Conservation (phyloP, 495 filamentous ascomycete genomes). For the Xylaria cubensis region DNA sequence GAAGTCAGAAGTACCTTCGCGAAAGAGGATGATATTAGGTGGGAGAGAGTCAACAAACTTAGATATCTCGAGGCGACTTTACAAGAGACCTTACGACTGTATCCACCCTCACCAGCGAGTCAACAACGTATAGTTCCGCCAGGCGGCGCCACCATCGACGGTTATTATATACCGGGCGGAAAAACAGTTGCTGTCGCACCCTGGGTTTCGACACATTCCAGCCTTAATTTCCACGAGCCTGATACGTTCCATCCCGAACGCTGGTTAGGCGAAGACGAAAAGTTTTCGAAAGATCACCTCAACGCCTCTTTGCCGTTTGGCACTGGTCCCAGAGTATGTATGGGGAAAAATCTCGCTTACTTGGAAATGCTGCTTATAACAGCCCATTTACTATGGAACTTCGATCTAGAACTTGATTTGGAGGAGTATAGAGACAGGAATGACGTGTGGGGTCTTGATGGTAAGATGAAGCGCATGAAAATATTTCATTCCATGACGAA, state of each 20-base stretch:
- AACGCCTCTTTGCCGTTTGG: slow-evolving; percentile 61
- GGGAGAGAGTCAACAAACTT: slow-evolving; percentile 38
- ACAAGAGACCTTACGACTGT: slow-evolving; percentile 62
- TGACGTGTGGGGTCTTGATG: slow-evolving; percentile 11
- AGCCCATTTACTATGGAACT: slow-evolving; percentile 54
- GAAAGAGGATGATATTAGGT: slow-evolving; percentile 28
- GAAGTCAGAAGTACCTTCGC: slow-evolving; percentile 29
- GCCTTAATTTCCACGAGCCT: slow-evolving; percentile 43
- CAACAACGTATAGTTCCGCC: slow-evolving; percentile 52
- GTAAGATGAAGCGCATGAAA: slow-evolving; percentile 17
- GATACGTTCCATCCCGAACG: slow-evolving; percentile 58
- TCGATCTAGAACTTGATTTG: slow-evolving; percentile 50
- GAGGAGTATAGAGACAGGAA: background rate
- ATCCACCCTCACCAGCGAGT: slow-evolving; percentile 53
- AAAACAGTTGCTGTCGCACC: slow-evolving; percentile 35
- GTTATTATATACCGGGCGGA: slow-evolving; percentile 49
- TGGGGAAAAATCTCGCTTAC: slow-evolving; percentile 56
- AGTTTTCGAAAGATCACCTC: slow-evolving; percentile 54
- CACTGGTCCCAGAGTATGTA: slow-evolving; percentile 60
- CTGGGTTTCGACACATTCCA: slow-evolving; percentile 30
- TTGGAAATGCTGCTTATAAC: slow-evolving; percentile 56
- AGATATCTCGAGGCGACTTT: slow-evolving; percentile 61
- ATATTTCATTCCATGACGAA: slow-evolving; percentile 19
- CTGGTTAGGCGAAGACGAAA: slow-evolving; percentile 49
- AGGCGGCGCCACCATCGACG: slow-evolving; percentile 54